phyloP scores from a whole-genome alignment of 2,329 filamentous ascomycete species.

The Hymenoscyphus salicellus region DNA sequence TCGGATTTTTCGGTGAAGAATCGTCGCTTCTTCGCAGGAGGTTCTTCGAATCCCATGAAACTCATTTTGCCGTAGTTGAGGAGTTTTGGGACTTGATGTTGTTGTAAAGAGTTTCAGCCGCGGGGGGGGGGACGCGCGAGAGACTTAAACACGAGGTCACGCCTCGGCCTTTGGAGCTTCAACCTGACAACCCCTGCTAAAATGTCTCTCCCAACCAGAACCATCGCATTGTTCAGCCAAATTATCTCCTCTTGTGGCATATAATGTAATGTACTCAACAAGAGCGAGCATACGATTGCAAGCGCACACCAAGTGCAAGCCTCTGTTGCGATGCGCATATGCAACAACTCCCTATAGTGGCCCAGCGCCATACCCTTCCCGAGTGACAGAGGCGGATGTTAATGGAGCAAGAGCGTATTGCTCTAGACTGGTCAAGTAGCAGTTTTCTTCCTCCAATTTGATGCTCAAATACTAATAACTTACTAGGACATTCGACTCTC shows the following conservation, averaged over 20 bases:
- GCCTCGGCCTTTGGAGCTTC: constrained; percentile 18
- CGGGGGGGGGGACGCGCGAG: background rate
- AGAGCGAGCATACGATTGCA: constrained; percentile 27
- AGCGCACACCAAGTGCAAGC: constrained; percentile 14
- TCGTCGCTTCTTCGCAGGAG: constrained; percentile 47
- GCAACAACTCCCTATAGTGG: constrained; percentile 35
- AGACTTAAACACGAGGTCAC: background rate
- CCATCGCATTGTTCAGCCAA: constrained; percentile 2
- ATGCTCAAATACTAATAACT: background rate
- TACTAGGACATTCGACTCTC: constrained; percentile 76
- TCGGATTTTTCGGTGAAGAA: constrained; percentile 43
- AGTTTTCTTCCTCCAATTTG: background rate
- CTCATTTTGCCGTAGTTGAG: constrained; percentile 34
- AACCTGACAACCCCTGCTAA: constrained; percentile 17
- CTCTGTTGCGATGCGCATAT: constrained; percentile 27
- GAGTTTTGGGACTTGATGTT: constrained; percentile 13
- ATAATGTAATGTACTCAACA: constrained; percentile 31
- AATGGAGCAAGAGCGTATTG: constrained; percentile 36
- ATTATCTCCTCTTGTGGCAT: background rate
- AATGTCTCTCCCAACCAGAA: constrained; percentile 7
- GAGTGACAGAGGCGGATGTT: constrained; percentile 36
- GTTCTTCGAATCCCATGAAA: constrained; percentile 40
- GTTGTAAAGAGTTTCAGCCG: constrained; percentile 1
- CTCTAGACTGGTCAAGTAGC: constrained; percentile 35
- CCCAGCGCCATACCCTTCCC: constrained; percentile 33